These are phyloP conservation scores for Colletotrichum somersetense DNA, from an alignment of 2,329 filamentous ascomycete genomes.

Conservation along the genomic window DNA sequence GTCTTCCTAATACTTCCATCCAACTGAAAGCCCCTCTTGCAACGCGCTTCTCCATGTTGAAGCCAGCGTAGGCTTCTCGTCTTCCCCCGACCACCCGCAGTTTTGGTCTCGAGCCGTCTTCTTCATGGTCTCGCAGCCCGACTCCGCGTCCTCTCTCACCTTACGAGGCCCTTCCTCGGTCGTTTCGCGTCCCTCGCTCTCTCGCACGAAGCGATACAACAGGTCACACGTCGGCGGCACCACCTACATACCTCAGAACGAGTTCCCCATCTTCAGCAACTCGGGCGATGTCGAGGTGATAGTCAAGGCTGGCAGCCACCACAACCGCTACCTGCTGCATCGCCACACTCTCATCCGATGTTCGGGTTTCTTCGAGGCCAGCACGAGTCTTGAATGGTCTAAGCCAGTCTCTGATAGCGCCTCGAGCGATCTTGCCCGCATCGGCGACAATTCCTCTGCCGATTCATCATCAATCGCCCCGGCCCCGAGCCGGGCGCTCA, in stretches of 20 bases:
- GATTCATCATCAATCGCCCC: slow-evolving; percentile 38
- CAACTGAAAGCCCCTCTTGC: not conserved
- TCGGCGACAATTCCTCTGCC: slow-evolving; percentile 60
- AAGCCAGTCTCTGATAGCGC: slow-evolving; percentile 50
- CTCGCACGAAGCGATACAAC: slow-evolving; percentile 77
- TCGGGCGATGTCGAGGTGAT: slow-evolving; percentile 94
- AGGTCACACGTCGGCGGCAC: slow-evolving; percentile 83
- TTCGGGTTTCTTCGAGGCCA: slow-evolving; percentile 93
- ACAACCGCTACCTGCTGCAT: slow-evolving; percentile 90
- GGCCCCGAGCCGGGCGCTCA: slow-evolving; percentile 36
- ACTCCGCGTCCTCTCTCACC: slow-evolving; percentile 65
- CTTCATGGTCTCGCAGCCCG: slow-evolving; percentile 74
- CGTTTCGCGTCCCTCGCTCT: slow-evolving; percentile 71
- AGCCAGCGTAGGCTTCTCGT: slow-evolving; percentile 22
- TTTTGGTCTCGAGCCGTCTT: slow-evolving; percentile 26
- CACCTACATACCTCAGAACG: slow-evolving; percentile 81
- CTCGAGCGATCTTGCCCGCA: slow-evolving; percentile 63
- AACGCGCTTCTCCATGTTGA: slow-evolving; percentile 25
- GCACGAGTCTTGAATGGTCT: slow-evolving; percentile 84
- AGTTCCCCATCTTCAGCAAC: slow-evolving; percentile 91
- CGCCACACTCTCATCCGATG: slow-evolving; percentile 88
- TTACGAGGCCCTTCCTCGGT: slow-evolving; percentile 72
- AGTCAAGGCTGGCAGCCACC: slow-evolving; percentile 75
- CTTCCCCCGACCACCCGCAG: slow-evolving; percentile 5
- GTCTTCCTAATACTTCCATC: not conserved